phyloP scores from a whole-genome alignment of 2,329 filamentous ascomycete genomes.

The Nannizziopsis barbatae region DNA sequence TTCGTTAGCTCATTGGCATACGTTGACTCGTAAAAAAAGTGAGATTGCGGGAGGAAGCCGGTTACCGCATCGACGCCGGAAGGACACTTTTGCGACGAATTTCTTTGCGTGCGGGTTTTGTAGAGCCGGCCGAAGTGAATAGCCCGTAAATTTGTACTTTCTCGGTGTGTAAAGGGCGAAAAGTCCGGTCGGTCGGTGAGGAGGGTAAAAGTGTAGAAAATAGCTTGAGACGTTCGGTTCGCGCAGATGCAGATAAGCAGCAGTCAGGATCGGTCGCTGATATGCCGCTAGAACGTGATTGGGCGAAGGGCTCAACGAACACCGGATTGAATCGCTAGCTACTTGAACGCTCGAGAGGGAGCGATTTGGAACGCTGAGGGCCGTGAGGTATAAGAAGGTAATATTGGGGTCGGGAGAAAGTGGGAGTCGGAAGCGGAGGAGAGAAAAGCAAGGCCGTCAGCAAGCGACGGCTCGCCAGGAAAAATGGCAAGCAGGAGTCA shows the following conservation, averaged over 20 bases:
- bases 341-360: neutral
- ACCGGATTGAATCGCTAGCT: neutral
- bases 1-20: slow-evolving; percentile 14
- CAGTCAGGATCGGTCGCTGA: neutral
- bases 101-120: too few relatives aligned
- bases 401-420: neutral
- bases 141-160: too few relatives aligned
- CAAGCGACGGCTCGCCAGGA: neutral
- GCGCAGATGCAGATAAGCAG: neutral
- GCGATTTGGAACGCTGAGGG: neutral
- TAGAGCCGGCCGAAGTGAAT: too few relatives aligned
- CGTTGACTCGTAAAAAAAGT: slow-evolving; percentile 9
- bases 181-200: too few relatives aligned
- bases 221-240: neutral
- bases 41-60: neutral
- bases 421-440: neutral
- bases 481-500: neutral
- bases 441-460: slow-evolving; percentile 1
- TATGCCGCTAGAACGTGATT: neutral
- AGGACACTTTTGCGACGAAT: neutral
- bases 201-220: too few relatives aligned
- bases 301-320: neutral
- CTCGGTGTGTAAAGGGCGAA: too few relatives aligned
- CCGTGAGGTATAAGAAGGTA: neutral
- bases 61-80: slow-evolving; percentile 1